Evolutionary conservation across 495 filamentous ascomycete species (phyloP), one percentile per base, ranked within the genome.

Genomic region (Xylaria longipes): DNA sequence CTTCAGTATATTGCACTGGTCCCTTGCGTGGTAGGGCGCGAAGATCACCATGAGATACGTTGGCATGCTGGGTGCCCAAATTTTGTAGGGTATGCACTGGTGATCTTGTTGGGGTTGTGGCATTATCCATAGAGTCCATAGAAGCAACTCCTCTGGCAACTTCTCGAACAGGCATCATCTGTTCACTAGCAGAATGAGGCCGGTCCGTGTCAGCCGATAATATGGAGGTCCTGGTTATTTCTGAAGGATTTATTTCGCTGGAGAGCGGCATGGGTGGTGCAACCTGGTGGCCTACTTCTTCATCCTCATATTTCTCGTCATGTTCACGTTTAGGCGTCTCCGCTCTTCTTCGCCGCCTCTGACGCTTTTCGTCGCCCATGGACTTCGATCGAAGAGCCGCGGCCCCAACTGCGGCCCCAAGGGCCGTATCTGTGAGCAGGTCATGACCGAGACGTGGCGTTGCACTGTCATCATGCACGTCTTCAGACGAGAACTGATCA

Each of bases 201-300:
- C 91, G 81, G 72, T 91, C 92, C 0, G 93, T 94, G 31, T 91
- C 89, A 46, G 93, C 91, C 6, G 96, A 95, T 14, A 97, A 84
- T 69, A 99, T 92, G 0, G 97, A 98, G 45, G 92, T 90, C 77
- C 96, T 87, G 3, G 96, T 98, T 61, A 97, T 78, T 33, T 97
- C 94, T 0, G 94, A 97, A 39, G 92, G 88, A 60, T 91, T 87
- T 35, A 97, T 87, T 54, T 93, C 93, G 79, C 94, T 97, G 78
- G 89, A 89, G 77, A 97, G 86, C 3, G 94, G 95, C 91, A 97
- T 92, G 1, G 91, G 92, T 15, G 94, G 89, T n/a, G 73, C 70
- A 7, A 81, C 73, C 5, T 81, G 71, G 17, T 80, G 78, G 3
- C 83, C 81, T 1, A 71, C 77, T n/a, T 81, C 82, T 3, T 84